Evolutionary conservation across 768 basidiomycete genomes (phyloP), one percentile per base, ranked within the genome.

Genomic region (Goffeauzyma gilvescens): DNA sequence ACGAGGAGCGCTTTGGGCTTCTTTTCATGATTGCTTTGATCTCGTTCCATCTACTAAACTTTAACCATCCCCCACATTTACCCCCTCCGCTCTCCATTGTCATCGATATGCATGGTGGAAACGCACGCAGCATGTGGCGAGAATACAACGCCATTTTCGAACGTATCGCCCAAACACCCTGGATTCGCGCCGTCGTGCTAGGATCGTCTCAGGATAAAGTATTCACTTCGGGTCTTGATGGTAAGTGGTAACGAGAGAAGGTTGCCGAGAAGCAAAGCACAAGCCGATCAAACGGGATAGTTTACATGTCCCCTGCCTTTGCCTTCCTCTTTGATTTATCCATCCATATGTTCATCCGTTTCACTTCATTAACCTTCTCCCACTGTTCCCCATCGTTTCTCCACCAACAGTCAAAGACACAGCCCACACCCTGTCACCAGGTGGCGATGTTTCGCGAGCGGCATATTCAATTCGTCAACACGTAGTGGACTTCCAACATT

Each of bases 161-260:
- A 36, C 55, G 62, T 1, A 66, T 86, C 10, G 47, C 65, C 50
- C 5, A 59, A 44, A 59, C 75, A 64, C 55, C 71, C 39, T 73
- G 76, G 23, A 72, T 85, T 1, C 72, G 81, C 14, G 79, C 68
- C 2, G 68, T 82, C 5, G 80, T 90, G 0, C 64, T 90, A 0
- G 74, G 78, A 0, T 84, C 82, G 0, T 67, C 65, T 2, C 55
- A 79, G 2, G 74, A 76, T 0, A 83, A 79, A 58, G 60, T 75
- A 4, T 90, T 85, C 58, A 79, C 79, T 0, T 85, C 82, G 1
- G 86, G 87, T 0, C 61, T 90, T 5, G 86, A 90, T 58, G 57
- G 85, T 82, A 50, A 49, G 72, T 53, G 27, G n/a, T n/a, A n/a
- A n/a, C n/a, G n/a, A n/a, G n/a, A n/a, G n/a, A n/a, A n/a, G n/a